Conservation (phyloP, 2,329 filamentous ascomycete species). For the Botrytis deweyae region DNA sequence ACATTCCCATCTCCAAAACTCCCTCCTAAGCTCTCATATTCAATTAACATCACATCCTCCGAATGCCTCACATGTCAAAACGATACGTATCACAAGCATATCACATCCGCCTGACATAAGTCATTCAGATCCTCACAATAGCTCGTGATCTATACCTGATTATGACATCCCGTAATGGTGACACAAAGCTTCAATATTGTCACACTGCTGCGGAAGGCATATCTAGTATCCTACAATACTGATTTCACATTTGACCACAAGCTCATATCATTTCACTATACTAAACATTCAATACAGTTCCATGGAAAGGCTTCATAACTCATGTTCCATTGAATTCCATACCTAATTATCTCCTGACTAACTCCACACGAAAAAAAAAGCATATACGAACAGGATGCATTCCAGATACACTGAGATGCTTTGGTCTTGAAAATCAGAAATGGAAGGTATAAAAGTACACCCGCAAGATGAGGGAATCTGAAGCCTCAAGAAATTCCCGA, state of each 20-base stretch:
- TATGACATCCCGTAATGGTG: neutral
- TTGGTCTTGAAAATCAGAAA: neutral
- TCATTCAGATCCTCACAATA: neutral
- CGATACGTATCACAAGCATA: neutral
- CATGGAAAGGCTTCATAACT: neutral
- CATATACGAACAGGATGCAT: conserved; percentile 4
- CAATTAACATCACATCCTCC: neutral
- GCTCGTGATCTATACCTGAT: neutral
- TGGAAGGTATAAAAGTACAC: conserved; percentile 32
- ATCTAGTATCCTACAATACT: neutral
- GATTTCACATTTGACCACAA: neutral
- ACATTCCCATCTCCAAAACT: neutral
- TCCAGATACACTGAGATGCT: conserved; percentile 10
- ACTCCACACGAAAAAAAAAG: conserved; percentile 3
- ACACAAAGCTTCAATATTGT: neutral
- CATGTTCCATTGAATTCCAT: neutral
- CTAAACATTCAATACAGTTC: neutral
- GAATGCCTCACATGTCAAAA: neutral
- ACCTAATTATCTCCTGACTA: neutral
- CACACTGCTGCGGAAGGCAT: neutral
- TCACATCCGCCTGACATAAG: neutral
- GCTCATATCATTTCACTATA: neutral
- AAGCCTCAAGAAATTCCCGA: conserved; percentile 8
- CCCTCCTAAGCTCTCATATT: neutral
- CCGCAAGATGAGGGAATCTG: neutral